A percentile compares a stretch with the other conserved stretches of the same genome.
These are phyloP conservation scores for Phaffomyces antillensis DNA, from an alignment of 805 yeast species.

Conservation along the genomic window DNA sequence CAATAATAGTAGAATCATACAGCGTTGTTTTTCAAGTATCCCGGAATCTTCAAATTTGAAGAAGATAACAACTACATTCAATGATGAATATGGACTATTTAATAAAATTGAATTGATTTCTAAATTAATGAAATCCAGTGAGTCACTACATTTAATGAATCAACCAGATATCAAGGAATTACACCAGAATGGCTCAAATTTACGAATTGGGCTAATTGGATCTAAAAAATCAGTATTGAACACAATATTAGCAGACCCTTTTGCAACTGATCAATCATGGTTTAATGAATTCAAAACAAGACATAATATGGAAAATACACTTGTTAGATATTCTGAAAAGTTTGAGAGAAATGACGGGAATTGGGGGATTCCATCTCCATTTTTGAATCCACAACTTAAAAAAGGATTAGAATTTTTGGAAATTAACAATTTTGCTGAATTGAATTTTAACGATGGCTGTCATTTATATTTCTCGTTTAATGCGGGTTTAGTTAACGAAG, in stretches of 20 bases:
- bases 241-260: slow-evolving; percentile 27
- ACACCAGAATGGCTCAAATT: neutral
- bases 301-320: slow-evolving; percentile 5
- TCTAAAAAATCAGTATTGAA: slow-evolving; percentile 20
- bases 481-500: slow-evolving; percentile 6
- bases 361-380: slow-evolving; percentile 25
- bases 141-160: too few species aligned
- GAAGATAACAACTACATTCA: slow-evolving; percentile 14
- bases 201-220: slow-evolving; percentile 26
- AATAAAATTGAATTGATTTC: slow-evolving; percentile 21
- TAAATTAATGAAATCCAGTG: slow-evolving; percentile 1
- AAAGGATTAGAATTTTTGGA: slow-evolving; percentile 23
- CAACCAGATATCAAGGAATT: neutral
- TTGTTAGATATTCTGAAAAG: slow-evolving; percentile 18
- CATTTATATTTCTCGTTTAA: slow-evolving; percentile 24
- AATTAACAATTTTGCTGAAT: slow-evolving; percentile 4
- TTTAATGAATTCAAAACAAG: slow-evolving; percentile 9
- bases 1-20: too few species aligned
- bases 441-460: slow-evolving; percentile 20
- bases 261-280: slow-evolving; percentile 27
- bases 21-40: too few species aligned
- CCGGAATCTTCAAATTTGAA: neutral
- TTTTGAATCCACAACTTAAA: slow-evolving; percentile 3
- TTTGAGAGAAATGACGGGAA: slow-evolving; percentile 15
- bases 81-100: slow-evolving; percentile 19